Base-by-base conservation (phyloP, 129 eudicot species). In the Kitagawia praeruptora region DNA sequence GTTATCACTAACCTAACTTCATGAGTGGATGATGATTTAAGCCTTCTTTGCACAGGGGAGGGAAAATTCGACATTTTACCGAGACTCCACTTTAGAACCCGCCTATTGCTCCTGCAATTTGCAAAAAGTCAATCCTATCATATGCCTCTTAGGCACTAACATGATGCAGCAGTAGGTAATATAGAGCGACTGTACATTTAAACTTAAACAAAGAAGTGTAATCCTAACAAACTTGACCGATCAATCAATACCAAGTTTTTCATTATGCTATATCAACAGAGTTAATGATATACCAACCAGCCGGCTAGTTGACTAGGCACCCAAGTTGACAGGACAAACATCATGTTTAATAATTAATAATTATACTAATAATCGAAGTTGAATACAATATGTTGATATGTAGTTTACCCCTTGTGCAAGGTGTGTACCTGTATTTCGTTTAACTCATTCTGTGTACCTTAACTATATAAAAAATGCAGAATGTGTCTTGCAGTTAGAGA, bases 21-120 rank as follows among this genome's bases (percentile, higher is more conserved):
- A 25, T 82, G 63, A 64, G 77, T 21, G 23, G 89, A 79, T 70
- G 87, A 75, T 19, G 80, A 64, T 39, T 47, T 42, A 74, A 37
- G 82, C 79, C 74, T 86, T 82, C 80, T 81, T 49, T 70, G 58
- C 21, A 79, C 89, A 78, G 84, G 84, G 76, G 86, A 75, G 47
- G 86, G 77, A 80, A 81, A 74, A 72, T 88, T 88, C 45, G 92
- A 84, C 93, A 91, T 87, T 83, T 83, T 87, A 83, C 79, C 53
- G 39, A 64, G 75, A 82, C 78, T 83, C 80, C 77, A 81, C 70
- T 82, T 84, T 58, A 74, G 67, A 74, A 44, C 73, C 28, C 38
- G 78, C 85, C 82, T 69, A 66, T 40, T 83, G 81, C 76, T 70
- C 85, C 91, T 84, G 88, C 76, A 82, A 75, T 75, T 41, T 28